These are phyloP conservation scores for Trichoderma citrinoviride DNA, from an alignment of 2,329 filamentous ascomycete genomes.

Conservation along the genomic window DNA sequence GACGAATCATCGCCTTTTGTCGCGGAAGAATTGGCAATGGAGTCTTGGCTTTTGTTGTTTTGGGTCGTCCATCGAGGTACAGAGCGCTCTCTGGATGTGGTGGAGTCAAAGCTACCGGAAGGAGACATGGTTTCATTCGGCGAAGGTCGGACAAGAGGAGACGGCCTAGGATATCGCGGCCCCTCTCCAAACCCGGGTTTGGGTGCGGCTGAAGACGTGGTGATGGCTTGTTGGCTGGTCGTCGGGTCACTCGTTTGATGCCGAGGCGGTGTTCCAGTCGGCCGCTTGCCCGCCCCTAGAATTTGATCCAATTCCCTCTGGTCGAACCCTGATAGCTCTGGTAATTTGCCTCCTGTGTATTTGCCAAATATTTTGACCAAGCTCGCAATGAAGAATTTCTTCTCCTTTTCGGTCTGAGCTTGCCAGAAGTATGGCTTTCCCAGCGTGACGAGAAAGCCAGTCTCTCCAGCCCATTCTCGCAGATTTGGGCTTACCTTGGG, in stretches of 20 bases:
- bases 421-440: slow-evolving; percentile 98
- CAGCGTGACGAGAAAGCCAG: slow-evolving; percentile 83
- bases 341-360: slow-evolving; percentile 83
- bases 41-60: slow-evolving; percentile 58
- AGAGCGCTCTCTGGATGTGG: slow-evolving; percentile 38
- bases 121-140: slow-evolving; percentile 48
- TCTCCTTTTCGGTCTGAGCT: slow-evolving; percentile 89
- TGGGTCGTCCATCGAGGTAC: slow-evolving; percentile 48
- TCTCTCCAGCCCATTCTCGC: slow-evolving; percentile 76
- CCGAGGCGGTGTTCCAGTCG: slow-evolving; percentile 30
- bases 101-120: slow-evolving; percentile 51
- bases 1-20: slow-evolving; percentile 51
- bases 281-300: slow-evolving; percentile 54
- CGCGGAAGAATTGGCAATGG: slow-evolving; percentile 47
- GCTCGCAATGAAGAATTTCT: slow-evolving; percentile 97
- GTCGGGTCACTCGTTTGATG: slow-evolving; percentile 31
- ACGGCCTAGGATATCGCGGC: slow-evolving; percentile 31
- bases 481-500: slow-evolving; percentile 54
- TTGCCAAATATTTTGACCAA: slow-evolving; percentile 95
- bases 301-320: slow-evolving; percentile 74
- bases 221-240: slow-evolving; percentile 25
- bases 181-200: slow-evolving; percentile 29
- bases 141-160: slow-evolving; percentile 34
- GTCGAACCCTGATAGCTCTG: slow-evolving; percentile 80
- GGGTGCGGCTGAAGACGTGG: slow-evolving; percentile 20